Base-by-base conservation (phyloP, 495 filamentous ascomycete species). In the Penicillium goetzii region DNA sequence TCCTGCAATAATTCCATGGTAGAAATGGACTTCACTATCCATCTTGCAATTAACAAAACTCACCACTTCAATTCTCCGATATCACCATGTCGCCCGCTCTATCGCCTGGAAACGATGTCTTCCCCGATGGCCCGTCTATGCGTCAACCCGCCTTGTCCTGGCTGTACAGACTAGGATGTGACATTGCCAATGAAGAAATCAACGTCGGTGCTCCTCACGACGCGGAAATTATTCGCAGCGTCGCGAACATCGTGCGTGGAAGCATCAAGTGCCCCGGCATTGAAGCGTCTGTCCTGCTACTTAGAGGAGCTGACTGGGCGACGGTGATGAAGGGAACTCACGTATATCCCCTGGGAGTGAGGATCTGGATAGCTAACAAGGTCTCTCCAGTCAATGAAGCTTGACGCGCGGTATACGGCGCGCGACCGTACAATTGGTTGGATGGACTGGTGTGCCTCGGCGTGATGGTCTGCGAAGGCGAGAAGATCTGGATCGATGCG, bases 401-500 rank as follows among this genome's bases (percentile, higher is more conserved):
- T 77, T 3, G 72, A 77, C 55, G 74, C 71, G 11, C 73, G 69
- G 3, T 77, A 75, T 36, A 73, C 73, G 0, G 67, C 68, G 21
- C 67, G 68, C 40, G 71, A 0, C 70, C 65, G 38, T 75, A 77
- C 52, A 77, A 77, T 34, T 75, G 71, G 71, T 60, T 75, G 53
- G 74, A 77, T 64, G 73, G 71, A 23, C 43, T 74, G 53, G 68
- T 77, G 0, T 77, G 72, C 54, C 52, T 75, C 23, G 73, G 73
- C 2, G 73, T 75, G 1, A 77, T 77, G 74, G 69, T 30, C 26
- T 73, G 74, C 40, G 66, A 66, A 40, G 62, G 59, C 7, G 72
- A 74, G 33, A 71, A 67, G 60, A 72, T 77, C 59, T 61, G 74
- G 52, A 74, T 75, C 28, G 74, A 77, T 67, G 72, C 71, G 33